Percentiles rank a stretch among this genome's conserved stretches.
These are phyloP conservation scores for Malbranchea zuffiana DNA, from an alignment of 2,329 filamentous ascomycete species.

Conservation along the genomic window DNA sequence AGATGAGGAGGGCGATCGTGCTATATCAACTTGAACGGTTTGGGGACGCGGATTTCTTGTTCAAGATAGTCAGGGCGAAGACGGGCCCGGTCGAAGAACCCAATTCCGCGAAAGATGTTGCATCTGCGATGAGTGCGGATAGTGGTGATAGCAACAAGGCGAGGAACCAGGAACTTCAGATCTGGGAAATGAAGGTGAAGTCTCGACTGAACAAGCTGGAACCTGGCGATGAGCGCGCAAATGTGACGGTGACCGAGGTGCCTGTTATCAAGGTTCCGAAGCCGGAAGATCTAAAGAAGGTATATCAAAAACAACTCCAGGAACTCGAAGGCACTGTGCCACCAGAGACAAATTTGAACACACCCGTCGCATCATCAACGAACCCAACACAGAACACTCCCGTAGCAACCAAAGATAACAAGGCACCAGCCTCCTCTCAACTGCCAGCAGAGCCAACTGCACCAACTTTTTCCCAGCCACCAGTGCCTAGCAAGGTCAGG, in stretches of 20 bases:
- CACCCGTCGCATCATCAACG: no score
- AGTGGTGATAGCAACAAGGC: slow-evolving; percentile 12
- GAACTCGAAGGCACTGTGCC: slow-evolving; percentile 14
- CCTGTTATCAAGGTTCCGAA: slow-evolving; percentile 40
- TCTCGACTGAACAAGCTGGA: slow-evolving; percentile 41
- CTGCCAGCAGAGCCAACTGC: background rate
- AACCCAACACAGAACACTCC: no score
- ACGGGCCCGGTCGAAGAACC: slow-evolving; percentile 44
- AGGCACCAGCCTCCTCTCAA: no score
- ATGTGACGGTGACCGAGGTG: slow-evolving; percentile 41
- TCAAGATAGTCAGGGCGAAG: slow-evolving; percentile 45
- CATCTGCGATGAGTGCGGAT: slow-evolving; percentile 21
- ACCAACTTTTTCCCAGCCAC: slow-evolving; percentile 18
- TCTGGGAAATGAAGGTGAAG: slow-evolving; percentile 50
- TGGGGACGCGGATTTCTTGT: slow-evolving; percentile 63
- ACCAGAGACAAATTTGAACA: no score
- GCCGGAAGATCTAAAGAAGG: slow-evolving; percentile 28
- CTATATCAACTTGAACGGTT: slow-evolving; percentile 59
- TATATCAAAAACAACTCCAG: slow-evolving; percentile 24
- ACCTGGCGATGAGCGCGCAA: slow-evolving; percentile 39
- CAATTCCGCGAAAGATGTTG: slow-evolving; percentile 17
- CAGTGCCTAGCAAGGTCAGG: slow-evolving; percentile 49
- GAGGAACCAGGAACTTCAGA: slow-evolving; percentile 34
- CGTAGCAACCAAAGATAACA: no score
- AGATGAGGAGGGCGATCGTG: slow-evolving; percentile 67